Base-by-base conservation (phyloP, 805 yeast species). In the Jamesozyma hellenica region DNA sequence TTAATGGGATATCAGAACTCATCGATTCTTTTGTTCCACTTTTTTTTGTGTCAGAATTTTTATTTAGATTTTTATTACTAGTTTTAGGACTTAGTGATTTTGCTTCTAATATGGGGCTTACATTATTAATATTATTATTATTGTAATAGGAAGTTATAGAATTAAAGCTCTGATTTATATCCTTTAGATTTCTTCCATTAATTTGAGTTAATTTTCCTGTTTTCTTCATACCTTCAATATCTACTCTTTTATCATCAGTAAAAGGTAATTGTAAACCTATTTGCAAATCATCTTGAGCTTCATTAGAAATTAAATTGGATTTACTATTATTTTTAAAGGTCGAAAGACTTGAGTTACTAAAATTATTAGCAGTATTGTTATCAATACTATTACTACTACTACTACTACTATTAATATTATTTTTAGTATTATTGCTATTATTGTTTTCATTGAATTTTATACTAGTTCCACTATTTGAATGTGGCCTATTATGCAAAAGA, bases 401-500 rank as follows among this genome's bases (percentile, higher is more conserved):
- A 16, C 4, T 5, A 19, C 19, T 30, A 15, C 12, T 30, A 11
- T 31, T 16, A 12, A 12, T 11, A 4, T 17, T 31, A 6, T 15
- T 13, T 16, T 4, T 17, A 12, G 8, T 15, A 8, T 16, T 15
- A 25, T 17, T 17, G 14, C 3, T 7, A 14, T 29, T 10, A 17
- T 17, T 4, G 4, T 12, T 13, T 10, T 25, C 10, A n/a, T 23
- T 26, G 18, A n/a, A 15, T 12, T 4, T 25, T 31, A 29, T 16
- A 16, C 34, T 31, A 81, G 78, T 45, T 80, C 72, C 42, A 74
- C 79, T 47, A 78, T 51, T 72, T 82, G 34, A 25, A 23, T 32
- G 26, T 19, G 23, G 32, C n/a, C 21, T 30, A 26, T 30, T 31
- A 48, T 68, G 74, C 49, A 56, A 71, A 40, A 80, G 75, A 64